These are phyloP conservation scores for Chenopodium album DNA, from an alignment of 148 eudicot species.

Conservation along the genomic window DNA sequence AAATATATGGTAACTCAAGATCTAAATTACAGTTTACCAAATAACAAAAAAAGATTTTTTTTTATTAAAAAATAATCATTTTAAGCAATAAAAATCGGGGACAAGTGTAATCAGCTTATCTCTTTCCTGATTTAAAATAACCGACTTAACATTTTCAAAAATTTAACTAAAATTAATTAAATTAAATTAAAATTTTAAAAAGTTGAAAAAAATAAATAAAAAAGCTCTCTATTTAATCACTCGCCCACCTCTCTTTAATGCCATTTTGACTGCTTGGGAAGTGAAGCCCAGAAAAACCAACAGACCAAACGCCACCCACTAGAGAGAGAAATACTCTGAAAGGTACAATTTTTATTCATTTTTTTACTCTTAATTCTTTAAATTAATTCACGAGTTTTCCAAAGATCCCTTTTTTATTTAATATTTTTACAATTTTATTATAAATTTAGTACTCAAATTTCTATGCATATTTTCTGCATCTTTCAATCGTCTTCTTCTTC, in stretches of 20 bases:
- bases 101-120: too few species aligned
- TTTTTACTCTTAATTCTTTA: neutral
- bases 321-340: neutral
- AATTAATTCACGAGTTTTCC: neutral
- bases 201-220: neutral
- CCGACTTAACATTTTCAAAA: neutral
- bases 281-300: conserved; percentile 12
- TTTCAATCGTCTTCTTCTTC: conserved; percentile 8
- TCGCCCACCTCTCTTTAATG: conserved; percentile 25
- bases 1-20: too few species aligned
- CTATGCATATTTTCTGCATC: conserved; percentile 8
- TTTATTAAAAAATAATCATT: too few species aligned
- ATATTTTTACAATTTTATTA: conserved; percentile 18
- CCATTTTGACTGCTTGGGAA: conserved; percentile 51
- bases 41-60: too few species aligned
- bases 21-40: too few species aligned
- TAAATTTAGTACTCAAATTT: neutral
- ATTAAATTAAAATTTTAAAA: neutral
- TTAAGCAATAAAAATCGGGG: too few species aligned
- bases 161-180: too few species aligned
- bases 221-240: conserved; percentile 10
- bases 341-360: conserved; percentile 10
- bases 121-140: neutral
- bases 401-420: neutral
- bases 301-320: conserved; percentile 15